Base-by-base conservation (phyloP, 495 filamentous ascomycete species). In the Staphylotrichum tortipilum region DNA sequence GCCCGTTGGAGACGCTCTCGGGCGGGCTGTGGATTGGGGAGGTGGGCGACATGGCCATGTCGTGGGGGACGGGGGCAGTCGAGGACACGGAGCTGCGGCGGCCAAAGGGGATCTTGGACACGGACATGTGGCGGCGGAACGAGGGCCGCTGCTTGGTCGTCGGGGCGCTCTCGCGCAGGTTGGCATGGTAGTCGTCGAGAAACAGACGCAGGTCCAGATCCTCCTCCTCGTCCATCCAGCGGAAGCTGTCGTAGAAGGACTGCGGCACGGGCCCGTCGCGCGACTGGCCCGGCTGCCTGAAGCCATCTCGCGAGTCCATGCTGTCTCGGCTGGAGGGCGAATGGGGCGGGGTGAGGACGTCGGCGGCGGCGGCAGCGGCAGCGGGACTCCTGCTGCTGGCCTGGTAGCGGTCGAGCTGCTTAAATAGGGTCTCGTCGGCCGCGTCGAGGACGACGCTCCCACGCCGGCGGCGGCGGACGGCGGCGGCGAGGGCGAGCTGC, bases 181-280 rank as follows among this genome's bases (percentile, higher is more conserved):
- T 73, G 11, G 72, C 68, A 46, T 76, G 73, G 56, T 76, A 76
- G 47, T 78, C 73, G 58, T 79, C 75, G 7, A 80, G 59, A 36
- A 70, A 67, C 15, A 89, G 70, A 23, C 79, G 78, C 44, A 90
- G 66, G 58, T 91, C 83, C 18, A 91, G 68, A 43, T 86, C 79
- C 12, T 83, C 80, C 52, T 87, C 83, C 52, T 86, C 85, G 22
- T 94, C 86, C 45, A 91, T 68, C 86, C 86, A 89, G 28, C 82
- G 78, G 56, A 90, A 86, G 49, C 74, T 83, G 45, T 88, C 83
- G 50, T 79, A 78, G 43, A 88, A 73, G 14, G 67, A 67, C 38
- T 64, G 58, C 4, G 60, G 51, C 22, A 59, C 51, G 9, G 52
- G 54, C n/a, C n/a, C 54, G 30, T 71, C 68, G 47, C 74, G 69